phyloP scores from a whole-genome alignment of 257 asterid species.

The Fraxinus americana region DNA sequence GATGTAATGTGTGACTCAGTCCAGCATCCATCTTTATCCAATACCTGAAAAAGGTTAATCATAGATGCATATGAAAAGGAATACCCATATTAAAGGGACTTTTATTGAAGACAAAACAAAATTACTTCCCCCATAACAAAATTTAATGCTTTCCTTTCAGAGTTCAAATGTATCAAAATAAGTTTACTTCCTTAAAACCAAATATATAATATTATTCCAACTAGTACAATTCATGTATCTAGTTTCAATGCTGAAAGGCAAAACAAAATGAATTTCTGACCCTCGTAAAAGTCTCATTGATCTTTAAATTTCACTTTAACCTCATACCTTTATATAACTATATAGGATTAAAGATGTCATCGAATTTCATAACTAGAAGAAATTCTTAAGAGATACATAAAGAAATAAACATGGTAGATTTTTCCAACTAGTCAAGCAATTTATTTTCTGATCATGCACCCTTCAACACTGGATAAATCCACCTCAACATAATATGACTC shows the following conservation, averaged over 20 bases:
- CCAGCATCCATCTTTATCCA: slow-evolving; percentile 47
- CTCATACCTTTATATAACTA: background rate
- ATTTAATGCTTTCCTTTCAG: background rate
- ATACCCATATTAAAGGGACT: background rate
- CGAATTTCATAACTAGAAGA: background rate
- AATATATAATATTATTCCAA: background rate
- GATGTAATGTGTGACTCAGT: slow-evolving; percentile 58
- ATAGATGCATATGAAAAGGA: slow-evolving; percentile 3
- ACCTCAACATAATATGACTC: background rate
- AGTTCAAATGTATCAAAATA: background rate
- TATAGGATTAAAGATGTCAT: background rate
- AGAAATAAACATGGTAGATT: background rate
- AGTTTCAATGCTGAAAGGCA: background rate
- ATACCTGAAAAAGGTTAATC: slow-evolving; percentile 24
- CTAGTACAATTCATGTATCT: background rate
- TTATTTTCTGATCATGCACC: background rate
- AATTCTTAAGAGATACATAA: background rate
- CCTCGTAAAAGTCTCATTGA: background rate
- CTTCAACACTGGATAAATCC: background rate
- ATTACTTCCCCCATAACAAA: background rate
- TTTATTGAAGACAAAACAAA: background rate
- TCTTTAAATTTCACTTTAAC: background rate
- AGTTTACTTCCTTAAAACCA: background rate
- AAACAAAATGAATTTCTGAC: background rate
- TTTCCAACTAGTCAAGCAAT: background rate